These are phyloP conservation scores for Polyporus tsugae DNA, from an alignment of 1,284 basidiomycete species.

Conservation along the genomic window DNA sequence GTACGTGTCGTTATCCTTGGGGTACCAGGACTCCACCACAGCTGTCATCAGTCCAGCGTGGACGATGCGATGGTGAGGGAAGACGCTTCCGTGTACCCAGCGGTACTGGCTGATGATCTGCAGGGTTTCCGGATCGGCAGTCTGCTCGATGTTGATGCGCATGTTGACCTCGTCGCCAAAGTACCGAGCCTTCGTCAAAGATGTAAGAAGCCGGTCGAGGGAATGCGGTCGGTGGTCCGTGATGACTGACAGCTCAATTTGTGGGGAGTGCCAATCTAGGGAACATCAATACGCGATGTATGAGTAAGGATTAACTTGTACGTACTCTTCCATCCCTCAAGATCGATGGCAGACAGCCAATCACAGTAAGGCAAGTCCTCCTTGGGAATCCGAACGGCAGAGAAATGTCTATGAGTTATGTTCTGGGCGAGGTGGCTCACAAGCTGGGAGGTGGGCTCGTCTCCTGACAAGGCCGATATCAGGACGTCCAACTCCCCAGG, in stretches of 20 bases:
- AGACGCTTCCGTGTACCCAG: constrained; percentile 69
- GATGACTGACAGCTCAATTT: constrained; percentile 74
- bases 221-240: constrained; percentile 82
- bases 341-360: constrained; percentile 70
- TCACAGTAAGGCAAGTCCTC: constrained; percentile 60
- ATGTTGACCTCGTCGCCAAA: constrained; percentile 73
- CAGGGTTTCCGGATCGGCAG: constrained; percentile 69
- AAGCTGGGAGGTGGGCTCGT: background rate
- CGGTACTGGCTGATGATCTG: constrained; percentile 55
- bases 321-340: constrained; percentile 65
- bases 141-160: constrained; percentile 79
- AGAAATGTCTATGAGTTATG: constrained; percentile 26
- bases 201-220: constrained; percentile 68
- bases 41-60: constrained; percentile 82
- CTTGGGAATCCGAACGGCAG: constrained; percentile 51
- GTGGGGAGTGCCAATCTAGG: constrained; percentile 77
- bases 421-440: background rate
- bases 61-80: constrained; percentile 74
- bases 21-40: constrained; percentile 89
- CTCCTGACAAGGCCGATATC: constrained; percentile 16
- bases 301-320: background rate
- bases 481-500: constrained; percentile 30
- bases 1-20: constrained; percentile 73
- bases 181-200: constrained; percentile 65
- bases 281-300: background rate